Conservation (phyloP, 805 yeast genomes). For the Sporopachydermia lactativora region DNA sequence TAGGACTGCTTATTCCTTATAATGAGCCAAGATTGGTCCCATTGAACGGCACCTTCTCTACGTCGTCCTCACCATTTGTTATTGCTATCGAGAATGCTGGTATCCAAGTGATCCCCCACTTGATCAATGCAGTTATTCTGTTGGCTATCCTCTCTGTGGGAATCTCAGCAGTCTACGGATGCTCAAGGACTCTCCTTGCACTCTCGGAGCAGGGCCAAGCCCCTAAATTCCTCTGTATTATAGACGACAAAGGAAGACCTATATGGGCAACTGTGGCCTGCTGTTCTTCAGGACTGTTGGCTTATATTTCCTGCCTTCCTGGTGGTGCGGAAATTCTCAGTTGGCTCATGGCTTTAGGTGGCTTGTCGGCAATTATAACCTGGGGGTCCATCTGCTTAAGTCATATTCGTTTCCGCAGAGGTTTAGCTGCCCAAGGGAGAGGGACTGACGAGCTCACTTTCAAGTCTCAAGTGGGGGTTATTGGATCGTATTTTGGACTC, state of each 20-base stretch:
- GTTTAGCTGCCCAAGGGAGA: conserved; percentile 42
- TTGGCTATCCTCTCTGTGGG: conserved; percentile 31
- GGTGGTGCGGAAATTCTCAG: conserved; percentile 26
- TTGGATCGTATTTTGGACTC: conserved; percentile 43
- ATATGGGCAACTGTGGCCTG: conserved; percentile 27
- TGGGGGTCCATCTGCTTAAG: conserved; percentile 31
- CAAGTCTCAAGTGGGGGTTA: conserved; percentile 39
- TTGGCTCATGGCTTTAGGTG: conserved; percentile 37
- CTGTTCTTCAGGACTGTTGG: conserved; percentile 26
- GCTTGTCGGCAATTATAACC: conserved; percentile 32
- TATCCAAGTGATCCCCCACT: conserved; percentile 23
- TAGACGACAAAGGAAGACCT: conserved; percentile 37
- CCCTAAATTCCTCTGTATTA: conserved; percentile 27
- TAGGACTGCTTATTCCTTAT: conserved; percentile 35
- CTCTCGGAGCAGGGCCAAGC: conserved; percentile 32
- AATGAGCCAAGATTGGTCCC: conserved; percentile 22
- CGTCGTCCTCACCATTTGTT: conserved; percentile 33
- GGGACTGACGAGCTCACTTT: conserved; percentile 40
- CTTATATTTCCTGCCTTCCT: conserved; percentile 30
- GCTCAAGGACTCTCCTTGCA: conserved; percentile 37
- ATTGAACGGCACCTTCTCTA: conserved; percentile 15
- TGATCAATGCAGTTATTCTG: conserved; percentile 27
- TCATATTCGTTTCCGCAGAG: conserved; percentile 42
- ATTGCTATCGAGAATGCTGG: conserved; percentile 28
- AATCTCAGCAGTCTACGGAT: conserved; percentile 42